A percentile compares a stretch with the other conserved stretches of the same genome.
Evolutionary conservation across 345 rosid species (phyloP).

Genomic region (Citrus australasica): DNA sequence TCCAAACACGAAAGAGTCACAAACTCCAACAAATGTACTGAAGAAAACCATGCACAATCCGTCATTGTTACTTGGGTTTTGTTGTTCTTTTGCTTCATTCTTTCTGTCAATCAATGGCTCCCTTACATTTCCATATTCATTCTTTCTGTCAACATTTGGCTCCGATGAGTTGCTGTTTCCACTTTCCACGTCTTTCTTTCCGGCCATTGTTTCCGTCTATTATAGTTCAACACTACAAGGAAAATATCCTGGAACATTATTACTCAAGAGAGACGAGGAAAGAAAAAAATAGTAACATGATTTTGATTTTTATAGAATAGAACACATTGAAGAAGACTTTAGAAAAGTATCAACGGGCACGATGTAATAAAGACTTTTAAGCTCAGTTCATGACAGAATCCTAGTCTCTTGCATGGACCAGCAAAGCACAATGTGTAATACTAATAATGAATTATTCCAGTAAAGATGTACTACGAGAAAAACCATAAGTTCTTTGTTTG

Average conservation of each 20-base stretch:
- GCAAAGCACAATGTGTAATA: no score
- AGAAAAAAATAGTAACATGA: no score
- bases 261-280: no score
- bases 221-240: not conserved
- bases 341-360: no score
- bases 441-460: no score
- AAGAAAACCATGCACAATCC: constrained; percentile 39
- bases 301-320: no score
- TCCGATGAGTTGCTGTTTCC: constrained; percentile 10
- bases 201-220: not conserved
- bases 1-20: constrained; percentile 53
- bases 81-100: constrained; percentile 12
- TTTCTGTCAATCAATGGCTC: constrained; percentile 36
- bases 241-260: not conserved
- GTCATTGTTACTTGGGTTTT: constrained; percentile 1
- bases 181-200: not conserved
- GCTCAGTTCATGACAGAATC: no score
- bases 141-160: constrained; percentile 8
- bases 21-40: constrained; percentile 51
- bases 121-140: not conserved
- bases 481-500: not conserved
- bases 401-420: no score
- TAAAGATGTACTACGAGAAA: not conserved
- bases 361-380: no score
- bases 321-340: no score